phyloP scores from a whole-genome alignment of 2,329 filamentous ascomycete species.

The Ophiocordyceps camponoti-floridani region DNA sequence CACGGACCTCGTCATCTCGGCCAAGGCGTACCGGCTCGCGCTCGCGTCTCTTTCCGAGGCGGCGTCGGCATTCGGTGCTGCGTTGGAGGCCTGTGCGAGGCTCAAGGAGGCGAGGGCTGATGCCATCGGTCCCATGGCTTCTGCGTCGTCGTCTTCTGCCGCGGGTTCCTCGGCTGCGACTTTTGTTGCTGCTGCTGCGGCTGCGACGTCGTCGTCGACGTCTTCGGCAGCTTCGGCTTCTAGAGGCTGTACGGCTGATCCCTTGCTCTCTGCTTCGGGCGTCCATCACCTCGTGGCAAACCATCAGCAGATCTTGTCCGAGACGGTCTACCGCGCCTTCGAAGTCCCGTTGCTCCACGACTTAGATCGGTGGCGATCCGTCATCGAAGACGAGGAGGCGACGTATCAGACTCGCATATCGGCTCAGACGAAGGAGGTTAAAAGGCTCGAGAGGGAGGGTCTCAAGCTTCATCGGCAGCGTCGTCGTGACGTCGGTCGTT shows the following conservation, averaged over 20 bases:
- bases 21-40: constrained; percentile 45
- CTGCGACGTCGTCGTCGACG: not conserved
- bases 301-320: constrained; percentile 51
- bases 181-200: not conserved
- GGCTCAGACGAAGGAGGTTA: constrained; percentile 39
- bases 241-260: constrained; percentile 42
- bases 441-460: constrained; percentile 46
- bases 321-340: constrained; percentile 50
- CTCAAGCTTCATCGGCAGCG: constrained; percentile 42
- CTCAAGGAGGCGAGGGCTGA: constrained; percentile 49
- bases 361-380: constrained; percentile 44
- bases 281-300: constrained; percentile 51
- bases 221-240: constrained; percentile 6
- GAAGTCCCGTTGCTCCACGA: constrained; percentile 54
- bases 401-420: constrained; percentile 37
- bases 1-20: constrained; percentile 39
- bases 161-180: not conserved
- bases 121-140: constrained; percentile 21
- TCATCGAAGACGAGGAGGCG: constrained; percentile 47
- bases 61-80: constrained; percentile 44
- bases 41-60: constrained; percentile 42
- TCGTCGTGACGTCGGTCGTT: constrained; percentile 40
- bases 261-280: constrained; percentile 41
- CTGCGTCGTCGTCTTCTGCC: not conserved
- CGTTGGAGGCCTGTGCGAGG: constrained; percentile 49